Evolutionary conservation across 2,329 filamentous ascomycete genomes (phyloP).

Genomic region (Ramularia collo-cygni): DNA sequence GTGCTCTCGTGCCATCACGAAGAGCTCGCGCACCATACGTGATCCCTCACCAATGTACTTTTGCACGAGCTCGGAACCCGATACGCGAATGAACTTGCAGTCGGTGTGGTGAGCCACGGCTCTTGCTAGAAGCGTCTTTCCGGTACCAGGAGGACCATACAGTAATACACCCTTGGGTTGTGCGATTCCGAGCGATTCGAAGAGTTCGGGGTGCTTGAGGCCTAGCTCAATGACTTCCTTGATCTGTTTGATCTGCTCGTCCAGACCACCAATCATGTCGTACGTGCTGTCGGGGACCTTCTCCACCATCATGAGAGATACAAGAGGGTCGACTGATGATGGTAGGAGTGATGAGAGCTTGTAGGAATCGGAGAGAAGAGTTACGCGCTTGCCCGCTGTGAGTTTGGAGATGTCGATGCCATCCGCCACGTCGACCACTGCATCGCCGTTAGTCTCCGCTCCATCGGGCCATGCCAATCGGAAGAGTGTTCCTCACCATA

Average conservation of each 20-base stretch:
- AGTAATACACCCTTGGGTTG: constrained; percentile 96
- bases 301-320: constrained; percentile 99
- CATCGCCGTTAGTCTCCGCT: constrained; percentile 1
- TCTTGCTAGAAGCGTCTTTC: constrained; percentile 90
- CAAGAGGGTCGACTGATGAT: constrained; percentile 94
- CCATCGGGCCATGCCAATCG: background rate
- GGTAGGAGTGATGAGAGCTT: constrained; percentile 98
- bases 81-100: constrained; percentile 98
- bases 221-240: constrained; percentile 99
- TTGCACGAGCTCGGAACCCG: constrained; percentile 91
- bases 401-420: constrained; percentile 92
- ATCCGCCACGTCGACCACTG: constrained; percentile 94
- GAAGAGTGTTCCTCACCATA: constrained; percentile 62
- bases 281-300: constrained; percentile 99
- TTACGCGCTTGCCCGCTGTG: constrained; percentile 94
- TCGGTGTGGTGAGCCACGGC: constrained; percentile 97
- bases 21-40: constrained; percentile 96
- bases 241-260: constrained; percentile 99
- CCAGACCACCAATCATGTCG: constrained; percentile 98
- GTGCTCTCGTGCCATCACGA: constrained; percentile 98
- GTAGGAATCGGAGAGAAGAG: constrained; percentile 92
- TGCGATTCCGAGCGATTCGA: constrained; percentile 97
- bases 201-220: constrained; percentile 95
- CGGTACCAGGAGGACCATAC: constrained; percentile 93
- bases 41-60: constrained; percentile 99